Conservation (phyloP, 2,329 filamentous ascomycete species). For the Diaporthe longicolla region DNA sequence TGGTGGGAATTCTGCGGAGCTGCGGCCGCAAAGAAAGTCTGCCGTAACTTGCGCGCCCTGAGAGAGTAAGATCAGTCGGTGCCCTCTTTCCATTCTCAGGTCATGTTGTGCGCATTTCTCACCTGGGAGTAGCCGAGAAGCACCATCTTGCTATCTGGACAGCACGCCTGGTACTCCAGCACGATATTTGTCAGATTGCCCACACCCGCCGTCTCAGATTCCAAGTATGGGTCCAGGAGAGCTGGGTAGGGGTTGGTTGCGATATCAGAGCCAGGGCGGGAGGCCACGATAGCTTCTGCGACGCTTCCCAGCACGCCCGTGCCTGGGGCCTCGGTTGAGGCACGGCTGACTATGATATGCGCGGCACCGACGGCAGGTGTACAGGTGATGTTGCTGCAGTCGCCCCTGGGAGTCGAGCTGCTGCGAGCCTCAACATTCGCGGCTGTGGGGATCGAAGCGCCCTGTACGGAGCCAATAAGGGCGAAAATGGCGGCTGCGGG, state of each 20-base stretch:
- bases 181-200: constrained; percentile 50
- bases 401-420: neutral
- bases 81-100: no score
- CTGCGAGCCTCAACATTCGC: neutral
- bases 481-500: constrained; percentile 3
- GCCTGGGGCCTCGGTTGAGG: constrained; percentile 51
- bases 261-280: constrained; percentile 51
- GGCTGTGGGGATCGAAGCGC: neutral
- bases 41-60: constrained; percentile 49
- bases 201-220: constrained; percentile 50
- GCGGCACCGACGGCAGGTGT: constrained; percentile 25
- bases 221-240: constrained; percentile 47
- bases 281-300: constrained; percentile 49
- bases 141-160: constrained; percentile 51
- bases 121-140: constrained; percentile 51
- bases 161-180: constrained; percentile 48
- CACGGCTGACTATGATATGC: constrained; percentile 55
- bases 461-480: neutral
- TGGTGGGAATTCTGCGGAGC: constrained; percentile 43
- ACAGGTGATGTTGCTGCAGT: constrained; percentile 36
- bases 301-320: constrained; percentile 52
- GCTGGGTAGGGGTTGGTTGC: constrained; percentile 53
- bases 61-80: neutral
- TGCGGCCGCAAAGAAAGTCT: constrained; percentile 49
- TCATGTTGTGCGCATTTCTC: constrained; percentile 47